Evolutionary conservation across 768 basidiomycete species (phyloP), one percentile per base, ranked within the genome.

Genomic region (Auriscalpium vulgare): DNA sequence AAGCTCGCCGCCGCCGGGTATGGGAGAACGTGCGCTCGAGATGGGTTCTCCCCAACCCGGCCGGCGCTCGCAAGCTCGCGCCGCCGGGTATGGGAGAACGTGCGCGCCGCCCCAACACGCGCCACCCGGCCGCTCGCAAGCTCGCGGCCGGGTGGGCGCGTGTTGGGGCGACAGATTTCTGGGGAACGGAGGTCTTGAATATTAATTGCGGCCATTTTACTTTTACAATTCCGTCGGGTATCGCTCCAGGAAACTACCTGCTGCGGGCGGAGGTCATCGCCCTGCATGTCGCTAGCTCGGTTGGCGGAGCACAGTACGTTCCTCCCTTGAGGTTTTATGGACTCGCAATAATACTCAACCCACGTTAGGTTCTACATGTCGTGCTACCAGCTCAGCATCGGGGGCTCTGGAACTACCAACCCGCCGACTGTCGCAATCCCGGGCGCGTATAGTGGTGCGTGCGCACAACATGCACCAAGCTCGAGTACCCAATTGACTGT

Each of bases 131-230:
- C n/a, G n/a, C n/a, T n/a, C n/a, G n/a, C n/a, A n/a, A n/a, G n/a
- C n/a, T n/a, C n/a, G n/a, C n/a, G n/a, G n/a, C n/a, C n/a, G n/a
- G n/a, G n/a, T n/a, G n/a, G n/a, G n/a, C n/a, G n/a, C n/a, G n/a
- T n/a, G n/a, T n/a, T n/a, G n/a, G n/a, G n/a, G n/a, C n/a, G n/a
- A n/a, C n/a, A n/a, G n/a, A n/a, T n/a, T n/a, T n/a, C n/a, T n/a
- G n/a, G n/a, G n/a, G n/a, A n/a, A n/a, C n/a, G n/a, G n/a, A n/a
- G n/a, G n/a, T n/a, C n/a, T n/a, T n/a, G n/a, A n/a, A n/a, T n/a
- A n/a, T n/a, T n/a, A n/a, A n/a, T n/a, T n/a, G 78, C 54, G 78
- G 78, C n/a, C 77, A 79, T 63, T 78, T 69, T 62, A 77, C 75
- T 3, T 77, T 80, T 72, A 78, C 70, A 43, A 69, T 78, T 35